Base-by-base conservation (phyloP, 2,329 filamentous ascomycete genomes). In the Tricladium varicosporioides region DNA sequence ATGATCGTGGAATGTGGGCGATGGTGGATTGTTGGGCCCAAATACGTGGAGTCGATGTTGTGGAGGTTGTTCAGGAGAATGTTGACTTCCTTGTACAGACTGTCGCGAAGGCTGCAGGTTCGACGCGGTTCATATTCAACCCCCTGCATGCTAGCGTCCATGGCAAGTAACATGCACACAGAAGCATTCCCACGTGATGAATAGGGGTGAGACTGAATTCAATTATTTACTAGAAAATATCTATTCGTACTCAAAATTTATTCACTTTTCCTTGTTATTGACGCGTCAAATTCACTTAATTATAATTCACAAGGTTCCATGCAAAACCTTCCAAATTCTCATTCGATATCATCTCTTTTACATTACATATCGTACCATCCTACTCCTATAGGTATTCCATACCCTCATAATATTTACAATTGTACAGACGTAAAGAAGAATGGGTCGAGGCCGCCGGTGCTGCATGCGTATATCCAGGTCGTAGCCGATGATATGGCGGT, bases 321-420 rank as follows among this genome's bases (percentile, higher is more conserved):
- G 36, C 36, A 40, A 40, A 40, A 40, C 11, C 11, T 40, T n/a
- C 36, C 10, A 40, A n/a, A 40, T n/a, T 13, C 10, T 40, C 36
- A 13, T 40, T 40, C n/a, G 36, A 10, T 10, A 11, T 40, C 36
- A 22, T 43, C 45, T 32, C 53, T 54, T 51, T 49, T 48, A 50
- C 53, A 56, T 59, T 64, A 64, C 62, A 63, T 51, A 57, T 56
- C 51, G 47, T 51, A 47, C 57, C 44, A 47, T 36, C 22, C 43
- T 51, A 32, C 46, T 40, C 33, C 47, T 48, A 33, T 15, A 36
- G 48, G 57, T 59, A 60, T 59, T 54, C 58, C 58, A 62, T 62
- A 60, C 60, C 60, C 55, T 66, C 60, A 60, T 63, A 65, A 63
- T 66, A 57, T 60, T 63, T 61, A 59, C 64, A 67, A 60, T 68